phyloP scores from a whole-genome alignment of 2,329 filamentous ascomycete species.

The Cladosporium cucumerinum region DNA sequence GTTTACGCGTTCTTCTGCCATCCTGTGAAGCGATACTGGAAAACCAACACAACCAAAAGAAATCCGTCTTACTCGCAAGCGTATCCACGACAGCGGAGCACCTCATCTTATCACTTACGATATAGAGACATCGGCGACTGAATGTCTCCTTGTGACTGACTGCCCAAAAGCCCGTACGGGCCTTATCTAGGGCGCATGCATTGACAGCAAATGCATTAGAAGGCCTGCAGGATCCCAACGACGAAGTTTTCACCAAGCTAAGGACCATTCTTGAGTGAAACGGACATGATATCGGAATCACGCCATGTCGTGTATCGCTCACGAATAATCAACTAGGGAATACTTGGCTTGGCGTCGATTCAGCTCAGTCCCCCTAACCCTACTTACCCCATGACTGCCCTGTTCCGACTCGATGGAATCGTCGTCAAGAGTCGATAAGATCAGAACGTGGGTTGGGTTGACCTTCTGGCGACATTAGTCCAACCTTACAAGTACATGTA shows the following conservation, averaged over 20 bases:
- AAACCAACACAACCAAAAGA: not conserved
- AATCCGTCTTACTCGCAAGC: not conserved
- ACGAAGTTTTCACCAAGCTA: not conserved
- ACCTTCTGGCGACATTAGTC: not conserved
- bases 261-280: not conserved
- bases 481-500: not conserved
- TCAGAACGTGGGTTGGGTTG: not conserved
- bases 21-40: not conserved
- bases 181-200: not conserved
- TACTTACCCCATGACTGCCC: not conserved
- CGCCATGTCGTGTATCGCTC: not conserved
- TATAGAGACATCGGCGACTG: not conserved
- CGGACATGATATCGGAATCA: not conserved
- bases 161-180: not conserved
- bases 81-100: not conserved
- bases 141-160: not conserved
- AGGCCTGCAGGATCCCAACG: not conserved
- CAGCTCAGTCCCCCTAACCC: not conserved
- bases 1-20: not conserved
- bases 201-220: not conserved
- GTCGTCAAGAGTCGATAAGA: not conserved
- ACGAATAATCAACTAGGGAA: not conserved
- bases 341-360: not conserved
- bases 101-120: not conserved
- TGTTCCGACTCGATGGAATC: not conserved